Conservation (phyloP, 2,329 filamentous ascomycete species). For the Westerdykella sp. region DNA sequence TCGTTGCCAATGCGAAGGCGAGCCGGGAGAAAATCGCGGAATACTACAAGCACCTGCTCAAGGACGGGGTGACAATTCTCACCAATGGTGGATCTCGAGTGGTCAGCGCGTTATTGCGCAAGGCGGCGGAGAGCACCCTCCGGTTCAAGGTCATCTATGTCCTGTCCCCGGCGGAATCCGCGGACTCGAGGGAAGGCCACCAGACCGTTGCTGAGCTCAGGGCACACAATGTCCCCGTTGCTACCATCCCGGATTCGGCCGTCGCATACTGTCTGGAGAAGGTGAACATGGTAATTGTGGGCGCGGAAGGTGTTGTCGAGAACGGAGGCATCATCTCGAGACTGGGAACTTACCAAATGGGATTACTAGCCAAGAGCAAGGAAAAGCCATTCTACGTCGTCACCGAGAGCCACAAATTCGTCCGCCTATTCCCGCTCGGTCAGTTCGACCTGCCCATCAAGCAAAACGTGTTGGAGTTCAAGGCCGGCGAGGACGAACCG, state of each 20-base stretch:
- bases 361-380: conserved; percentile 65
- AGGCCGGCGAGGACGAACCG: conserved; percentile 39
- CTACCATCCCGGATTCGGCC: conserved; percentile 68
- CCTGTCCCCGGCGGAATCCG: conserved; percentile 27
- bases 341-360: conserved; percentile 82
- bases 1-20: conserved; percentile 80
- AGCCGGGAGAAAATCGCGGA: conserved; percentile 76
- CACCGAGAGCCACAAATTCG: conserved; percentile 95
- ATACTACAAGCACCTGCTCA: conserved; percentile 71
- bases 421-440: conserved; percentile 73
- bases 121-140: conserved; percentile 63
- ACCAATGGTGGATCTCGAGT: conserved; percentile 85
- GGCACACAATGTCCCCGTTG: conserved; percentile 70
- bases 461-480: conserved; percentile 71
- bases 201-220: conserved; percentile 66
- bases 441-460: conserved; percentile 76
- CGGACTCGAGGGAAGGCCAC: conserved; percentile 54
- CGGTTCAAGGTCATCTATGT: conserved; percentile 78
- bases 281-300: conserved; percentile 63
- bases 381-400: conserved; percentile 83
- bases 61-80: conserved; percentile 73
- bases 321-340: conserved; percentile 89
- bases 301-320: conserved; percentile 79
- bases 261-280: conserved; percentile 73
- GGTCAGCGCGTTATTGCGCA: conserved; percentile 68